Conservation (phyloP, 78 protist species). For the Capsaspora owczarzaki region DNA sequence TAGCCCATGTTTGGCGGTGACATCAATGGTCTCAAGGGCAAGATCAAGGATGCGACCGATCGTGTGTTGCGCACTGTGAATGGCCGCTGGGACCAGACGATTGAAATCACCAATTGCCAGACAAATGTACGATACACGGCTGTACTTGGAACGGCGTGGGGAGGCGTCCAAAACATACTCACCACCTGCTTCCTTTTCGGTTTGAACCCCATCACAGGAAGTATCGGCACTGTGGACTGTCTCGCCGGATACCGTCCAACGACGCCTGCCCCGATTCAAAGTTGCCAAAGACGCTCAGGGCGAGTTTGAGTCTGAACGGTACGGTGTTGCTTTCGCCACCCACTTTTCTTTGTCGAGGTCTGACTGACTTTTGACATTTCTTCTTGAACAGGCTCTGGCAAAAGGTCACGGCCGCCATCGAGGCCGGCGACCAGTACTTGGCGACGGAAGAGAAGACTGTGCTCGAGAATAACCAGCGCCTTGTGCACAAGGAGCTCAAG, state of each 20-base stretch:
- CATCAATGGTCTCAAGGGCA: neutral
- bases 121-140: too few species aligned
- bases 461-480: constrained; percentile 50
- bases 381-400: constrained; percentile 37
- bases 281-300: constrained; percentile 26
- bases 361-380: neutral
- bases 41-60: too few species aligned
- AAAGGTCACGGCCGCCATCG: constrained; percentile 53
- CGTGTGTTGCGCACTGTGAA: too few species aligned
- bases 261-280: constrained; percentile 12
- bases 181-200: too few species aligned
- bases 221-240: constrained; percentile 23
- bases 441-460: constrained; percentile 61
- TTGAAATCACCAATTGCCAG: too few species aligned
- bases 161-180: too few species aligned
- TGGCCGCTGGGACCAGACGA: too few species aligned
- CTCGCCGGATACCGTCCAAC: neutral
- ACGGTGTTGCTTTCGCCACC: too few species aligned
- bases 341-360: too few species aligned
- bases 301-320: too few species aligned
- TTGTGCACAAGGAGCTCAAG: constrained; percentile 31
- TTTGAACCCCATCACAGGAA: neutral
- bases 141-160: too few species aligned
- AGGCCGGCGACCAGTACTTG: constrained; percentile 42
- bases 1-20: neutral